Base-by-base conservation (phyloP, 192 early-diverging fungal species). In the Gorgonomyces haynaldii region DNA sequence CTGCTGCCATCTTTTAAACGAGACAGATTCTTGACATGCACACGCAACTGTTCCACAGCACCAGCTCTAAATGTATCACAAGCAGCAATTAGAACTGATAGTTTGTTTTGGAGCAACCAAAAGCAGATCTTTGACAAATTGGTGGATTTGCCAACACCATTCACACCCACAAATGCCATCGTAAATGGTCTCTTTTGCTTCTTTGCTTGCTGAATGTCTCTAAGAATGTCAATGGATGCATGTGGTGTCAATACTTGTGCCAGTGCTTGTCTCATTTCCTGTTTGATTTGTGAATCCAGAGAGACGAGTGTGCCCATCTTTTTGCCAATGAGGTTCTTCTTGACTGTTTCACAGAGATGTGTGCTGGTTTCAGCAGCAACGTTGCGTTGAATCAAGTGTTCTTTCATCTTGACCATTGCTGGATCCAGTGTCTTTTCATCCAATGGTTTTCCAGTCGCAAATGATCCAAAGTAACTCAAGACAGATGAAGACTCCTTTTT, bases 41-140 rank as follows among this genome's bases (percentile, higher is more conserved):
- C 88, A 23, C 84, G 78, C 7, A 96, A 64, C 59, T 96, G 93
- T 58, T 96, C 93, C 12, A 96, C 93, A 1, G 93, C 93, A 32
- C 93, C 93, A 24, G 82, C 82, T 27, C 93, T 76, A 74, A 96
- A 96, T 4, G 93, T 96, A 64, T 96, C 93, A 60, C 93, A 91
- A 12, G 89, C 93, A 20, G 90, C 93, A 60, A 96, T 90, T 21
- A 96, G 61, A 3, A 93, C 83, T 19, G 82, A 84, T 37, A 82
- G 67, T 39, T 83, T 78, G 67, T 96, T 96, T 54, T 91, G 89
- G 45, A 94, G 65, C 25, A 96, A 69, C 90, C 90, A 93, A 62
- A 92, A 96, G 49, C 85, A 88, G 5, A 91, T 82, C 52, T 96
- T 96, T 56, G 86, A 85, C 51, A 96, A 56, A 54, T 96, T 96